Conservation (phyloP, 176 grass and related monocot species). For the Triticum timopheevii region DNA sequence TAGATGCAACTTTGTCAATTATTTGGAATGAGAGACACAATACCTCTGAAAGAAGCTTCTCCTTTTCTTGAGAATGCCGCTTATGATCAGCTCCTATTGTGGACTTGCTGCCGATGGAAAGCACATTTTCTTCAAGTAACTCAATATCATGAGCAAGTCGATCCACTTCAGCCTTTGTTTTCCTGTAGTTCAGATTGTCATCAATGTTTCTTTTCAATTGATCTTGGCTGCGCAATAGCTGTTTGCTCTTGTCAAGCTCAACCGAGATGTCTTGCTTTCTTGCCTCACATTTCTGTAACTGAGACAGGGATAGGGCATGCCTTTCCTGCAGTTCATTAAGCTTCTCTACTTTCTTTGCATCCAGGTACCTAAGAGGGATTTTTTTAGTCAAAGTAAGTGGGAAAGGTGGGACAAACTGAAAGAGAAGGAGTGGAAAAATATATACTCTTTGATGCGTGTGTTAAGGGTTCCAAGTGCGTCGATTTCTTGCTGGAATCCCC, state of each 20-base stretch:
- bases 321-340: constrained; percentile 70
- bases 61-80: constrained; percentile 76
- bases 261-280: constrained; percentile 51
- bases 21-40: constrained; percentile 1
- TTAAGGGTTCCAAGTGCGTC: constrained; percentile 58
- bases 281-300: constrained; percentile 51
- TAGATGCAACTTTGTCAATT: background rate
- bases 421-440: background rate
- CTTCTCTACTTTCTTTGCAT: constrained; percentile 66
- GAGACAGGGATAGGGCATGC: constrained; percentile 34
- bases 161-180: constrained; percentile 87
- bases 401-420: constrained; percentile 8
- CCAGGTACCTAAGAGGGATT: constrained; percentile 58
- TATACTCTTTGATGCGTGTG: constrained; percentile 68
- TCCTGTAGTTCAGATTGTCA: constrained; percentile 91
- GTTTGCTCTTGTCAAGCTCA: constrained; percentile 79
- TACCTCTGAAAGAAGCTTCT: constrained; percentile 93
- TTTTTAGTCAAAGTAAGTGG: constrained; percentile 16
- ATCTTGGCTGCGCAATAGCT: constrained; percentile 71
- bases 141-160: constrained; percentile 80
- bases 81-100: constrained; percentile 79
- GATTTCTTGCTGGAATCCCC: constrained; percentile 78
- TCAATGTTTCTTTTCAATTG: constrained; percentile 96
- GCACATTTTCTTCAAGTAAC: constrained; percentile 58
- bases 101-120: constrained; percentile 71